A percentile compares a stretch with the other conserved stretches of the same genome.
Evolutionary conservation across 768 basidiomycete species (phyloP).

Genomic region (Boletus patriciae): DNA sequence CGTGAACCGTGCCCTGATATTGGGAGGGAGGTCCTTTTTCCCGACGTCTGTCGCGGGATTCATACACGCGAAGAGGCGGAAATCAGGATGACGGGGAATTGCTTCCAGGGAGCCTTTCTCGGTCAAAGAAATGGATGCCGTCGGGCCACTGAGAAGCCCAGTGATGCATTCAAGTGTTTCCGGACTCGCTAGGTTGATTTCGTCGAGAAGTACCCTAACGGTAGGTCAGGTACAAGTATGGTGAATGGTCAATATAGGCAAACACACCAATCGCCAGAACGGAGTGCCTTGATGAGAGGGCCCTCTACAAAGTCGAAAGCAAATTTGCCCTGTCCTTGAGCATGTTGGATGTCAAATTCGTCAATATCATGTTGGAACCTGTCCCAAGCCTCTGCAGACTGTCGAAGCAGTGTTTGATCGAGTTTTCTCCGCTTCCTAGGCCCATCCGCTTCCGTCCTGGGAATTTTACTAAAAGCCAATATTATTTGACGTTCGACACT

Average conservation of each 20-base stretch:
- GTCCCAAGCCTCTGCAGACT: slow-evolving; percentile 61
- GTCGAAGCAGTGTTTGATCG: slow-evolving; percentile 41
- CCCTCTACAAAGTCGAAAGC: slow-evolving; percentile 96
- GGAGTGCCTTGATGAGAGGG: slow-evolving; percentile 87
- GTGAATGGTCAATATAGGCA: not conserved
- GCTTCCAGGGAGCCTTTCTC: slow-evolving; percentile 91
- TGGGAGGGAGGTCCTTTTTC: slow-evolving; percentile 93
- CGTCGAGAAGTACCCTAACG: slow-evolving; percentile 87
- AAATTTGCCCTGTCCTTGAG: slow-evolving; percentile 85
- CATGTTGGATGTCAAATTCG: slow-evolving; percentile 85
- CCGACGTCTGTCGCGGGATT: slow-evolving; percentile 99
- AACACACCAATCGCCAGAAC: slow-evolving; percentile 86
- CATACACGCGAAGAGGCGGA: slow-evolving; percentile 98
- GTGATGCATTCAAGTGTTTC: slow-evolving; percentile 95
- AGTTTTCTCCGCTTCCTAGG: slow-evolving; percentile 75
- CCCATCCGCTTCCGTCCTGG: slow-evolving; percentile 36
- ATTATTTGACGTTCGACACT: not conserved
- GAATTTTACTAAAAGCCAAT: not conserved
- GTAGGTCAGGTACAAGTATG: slow-evolving; percentile 1
- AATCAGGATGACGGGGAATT: slow-evolving; percentile 88
- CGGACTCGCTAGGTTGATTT: slow-evolving; percentile 91
- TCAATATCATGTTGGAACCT: slow-evolving; percentile 65
- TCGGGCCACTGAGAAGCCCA: slow-evolving; percentile 79
- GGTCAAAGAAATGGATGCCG: slow-evolving; percentile 87
- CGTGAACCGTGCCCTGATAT: slow-evolving; percentile 88